Percentiles rank a stretch among this genome's conserved stretches.
phyloP scores from a whole-genome alignment of 495 filamentous ascomycete species.

The Penicillium chermesinum region DNA sequence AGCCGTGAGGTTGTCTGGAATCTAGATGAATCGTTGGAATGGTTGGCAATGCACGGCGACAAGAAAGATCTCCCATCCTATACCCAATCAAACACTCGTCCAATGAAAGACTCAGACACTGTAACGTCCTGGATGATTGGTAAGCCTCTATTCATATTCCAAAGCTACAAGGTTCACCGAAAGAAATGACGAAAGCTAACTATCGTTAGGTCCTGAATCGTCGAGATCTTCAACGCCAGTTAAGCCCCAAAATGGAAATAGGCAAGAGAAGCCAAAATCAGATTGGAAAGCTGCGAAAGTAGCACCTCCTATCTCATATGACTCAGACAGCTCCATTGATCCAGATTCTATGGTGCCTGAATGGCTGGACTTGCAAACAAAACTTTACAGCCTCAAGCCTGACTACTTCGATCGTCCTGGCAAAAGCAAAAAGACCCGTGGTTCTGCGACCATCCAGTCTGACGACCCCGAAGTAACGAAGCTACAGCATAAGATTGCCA shows the following conservation, averaged over 20 bases:
- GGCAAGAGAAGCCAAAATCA: slow-evolving; percentile 24
- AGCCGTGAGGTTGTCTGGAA: slow-evolving; percentile 73
- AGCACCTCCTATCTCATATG: slow-evolving; percentile 28
- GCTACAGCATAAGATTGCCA: slow-evolving; percentile 63
- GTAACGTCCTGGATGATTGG: slow-evolving; percentile 42
- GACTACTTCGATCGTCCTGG: slow-evolving; percentile 45
- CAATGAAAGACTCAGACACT: slow-evolving; percentile 32
- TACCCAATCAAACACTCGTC: slow-evolving; percentile 36
- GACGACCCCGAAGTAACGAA: slow-evolving; percentile 52
- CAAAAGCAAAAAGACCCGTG: slow-evolving; percentile 40
- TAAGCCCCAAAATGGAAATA: slow-evolving; percentile 19
- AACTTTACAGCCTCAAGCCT: slow-evolving; percentile 68
- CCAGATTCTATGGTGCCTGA: slow-evolving; percentile 71
- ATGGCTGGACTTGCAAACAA: slow-evolving; percentile 66
- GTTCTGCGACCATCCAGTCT: slow-evolving; percentile 17
- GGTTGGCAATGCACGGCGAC: slow-evolving; percentile 69
- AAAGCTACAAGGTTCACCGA: no score
- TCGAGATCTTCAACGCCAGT: slow-evolving; percentile 30
- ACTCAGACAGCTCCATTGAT: slow-evolving; percentile 52
- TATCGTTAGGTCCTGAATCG: slow-evolving; percentile 28
- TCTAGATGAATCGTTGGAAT: slow-evolving; percentile 79
- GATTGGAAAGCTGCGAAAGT: slow-evolving; percentile 24
- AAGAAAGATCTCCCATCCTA: slow-evolving; percentile 68
- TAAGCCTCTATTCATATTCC: slow-evolving; percentile 22
- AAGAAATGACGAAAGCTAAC: slow-evolving; percentile 27